Conservation (phyloP, 176 grass and related monocot species). For the Aegilops umbellulata region DNA sequence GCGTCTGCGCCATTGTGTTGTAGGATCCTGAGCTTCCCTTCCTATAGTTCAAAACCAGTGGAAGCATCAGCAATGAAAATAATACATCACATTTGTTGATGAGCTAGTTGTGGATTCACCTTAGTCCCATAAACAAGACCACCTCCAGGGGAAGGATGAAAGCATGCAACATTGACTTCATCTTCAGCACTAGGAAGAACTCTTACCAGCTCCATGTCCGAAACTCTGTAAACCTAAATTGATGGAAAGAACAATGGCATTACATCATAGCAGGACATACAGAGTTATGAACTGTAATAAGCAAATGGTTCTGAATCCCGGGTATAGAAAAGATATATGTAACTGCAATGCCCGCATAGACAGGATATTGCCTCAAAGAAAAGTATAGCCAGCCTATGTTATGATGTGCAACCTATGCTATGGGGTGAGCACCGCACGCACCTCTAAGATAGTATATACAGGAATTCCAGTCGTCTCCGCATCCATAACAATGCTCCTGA, state of each 20-base stretch:
- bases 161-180: constrained; percentile 96
- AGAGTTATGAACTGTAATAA: neutral
- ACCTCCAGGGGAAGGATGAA: constrained; percentile 75
- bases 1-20: constrained; percentile 62
- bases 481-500: constrained; percentile 89
- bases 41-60: constrained; percentile 42
- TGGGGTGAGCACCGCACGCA: constrained; percentile 16
- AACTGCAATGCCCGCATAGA: constrained; percentile 17
- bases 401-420: constrained; percentile 21
- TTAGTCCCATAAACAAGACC: constrained; percentile 93
- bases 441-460: constrained; percentile 99
- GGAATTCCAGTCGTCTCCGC: constrained; percentile 82
- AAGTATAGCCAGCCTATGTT: constrained; percentile 17
- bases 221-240: constrained; percentile 93
- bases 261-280: neutral
- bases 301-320: neutral
- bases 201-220: constrained; percentile 96
- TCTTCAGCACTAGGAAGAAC: constrained; percentile 56
- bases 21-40: constrained; percentile 97
- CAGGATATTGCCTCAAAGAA: constrained; percentile 7
- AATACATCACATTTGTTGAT: neutral
- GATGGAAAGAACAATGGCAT: constrained; percentile 27
- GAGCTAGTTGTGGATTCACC: constrained; percentile 40
- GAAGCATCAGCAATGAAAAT: constrained; percentile 31
- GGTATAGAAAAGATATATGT: constrained; percentile 13